Percentiles rank a stretch among this genome's conserved stretches.
These are phyloP conservation scores for Loxodes magnus DNA, from an alignment of 73 alveolate genomes.

Conservation along the genomic window DNA sequence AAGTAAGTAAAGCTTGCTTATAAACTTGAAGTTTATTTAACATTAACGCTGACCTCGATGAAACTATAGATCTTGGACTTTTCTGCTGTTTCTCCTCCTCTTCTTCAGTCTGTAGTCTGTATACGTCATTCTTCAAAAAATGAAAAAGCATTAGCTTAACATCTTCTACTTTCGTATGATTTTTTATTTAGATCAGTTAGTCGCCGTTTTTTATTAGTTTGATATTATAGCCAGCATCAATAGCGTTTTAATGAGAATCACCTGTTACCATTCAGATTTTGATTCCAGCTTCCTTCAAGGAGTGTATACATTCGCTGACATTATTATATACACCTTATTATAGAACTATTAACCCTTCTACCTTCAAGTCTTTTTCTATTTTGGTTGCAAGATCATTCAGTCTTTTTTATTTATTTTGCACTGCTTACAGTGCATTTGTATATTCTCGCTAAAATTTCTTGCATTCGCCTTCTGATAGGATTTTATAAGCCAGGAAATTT, in stretches of 20 bases:
- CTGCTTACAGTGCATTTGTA: not conserved
- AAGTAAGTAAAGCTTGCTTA: too few species aligned
- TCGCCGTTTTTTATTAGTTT: constrained; percentile 43
- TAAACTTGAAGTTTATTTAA: too few species aligned
- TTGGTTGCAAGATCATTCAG: constrained; percentile 22
- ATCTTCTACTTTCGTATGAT: too few species aligned
- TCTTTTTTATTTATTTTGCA: constrained; percentile 1
- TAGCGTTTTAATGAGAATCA: constrained; percentile 74
- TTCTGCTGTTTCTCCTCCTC: too few species aligned
- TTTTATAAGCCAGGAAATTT: constrained; percentile 64
- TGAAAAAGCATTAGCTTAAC: too few species aligned
- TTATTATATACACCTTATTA: constrained; percentile 47
- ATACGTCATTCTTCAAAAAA: too few species aligned
- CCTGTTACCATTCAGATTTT: constrained; percentile 25
- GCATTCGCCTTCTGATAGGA: constrained; percentile 35
- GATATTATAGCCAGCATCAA: constrained; percentile 64
- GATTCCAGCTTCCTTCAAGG: constrained; percentile 33
- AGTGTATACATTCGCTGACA: constrained; percentile 59
- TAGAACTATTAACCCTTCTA: constrained; percentile 36
- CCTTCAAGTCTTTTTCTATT: constrained; percentile 23
- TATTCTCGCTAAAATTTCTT: constrained; percentile 22
- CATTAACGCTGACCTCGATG: too few species aligned
- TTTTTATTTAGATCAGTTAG: too few species aligned
- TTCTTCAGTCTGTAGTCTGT: too few species aligned
- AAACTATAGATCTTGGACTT: too few species aligned